These are phyloP conservation scores for Claviceps humidiphila DNA, from an alignment of 2,329 filamentous ascomycete genomes.

Conservation along the genomic window DNA sequence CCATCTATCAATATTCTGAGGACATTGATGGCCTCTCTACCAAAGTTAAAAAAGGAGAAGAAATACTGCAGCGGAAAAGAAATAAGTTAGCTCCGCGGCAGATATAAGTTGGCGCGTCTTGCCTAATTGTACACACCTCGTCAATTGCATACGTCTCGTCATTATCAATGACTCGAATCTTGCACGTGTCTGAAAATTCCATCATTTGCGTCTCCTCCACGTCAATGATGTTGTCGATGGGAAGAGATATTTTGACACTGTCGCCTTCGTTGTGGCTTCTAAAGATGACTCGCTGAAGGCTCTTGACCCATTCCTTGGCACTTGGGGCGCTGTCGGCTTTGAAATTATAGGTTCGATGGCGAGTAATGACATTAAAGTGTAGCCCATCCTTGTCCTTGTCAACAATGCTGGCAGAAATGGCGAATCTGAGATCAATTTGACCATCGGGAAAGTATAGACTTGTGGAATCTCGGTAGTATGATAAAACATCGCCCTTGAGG, in stretches of 20 bases:
- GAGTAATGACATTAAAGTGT: slow-evolving; percentile 69
- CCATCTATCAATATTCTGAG: slow-evolving; percentile 61
- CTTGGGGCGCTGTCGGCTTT: slow-evolving; percentile 75
- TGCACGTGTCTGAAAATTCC: slow-evolving; percentile 86
- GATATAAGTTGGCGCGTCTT: not conserved
- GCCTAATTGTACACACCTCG: slow-evolving; percentile 45
- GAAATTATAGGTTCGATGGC: slow-evolving; percentile 75
- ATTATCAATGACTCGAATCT: slow-evolving; percentile 83
- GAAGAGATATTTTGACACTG: slow-evolving; percentile 89
- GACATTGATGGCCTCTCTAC: slow-evolving; percentile 69
- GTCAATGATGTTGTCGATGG: slow-evolving; percentile 79
- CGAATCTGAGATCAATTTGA: slow-evolving; percentile 84
- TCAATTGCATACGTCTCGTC: slow-evolving; percentile 92
- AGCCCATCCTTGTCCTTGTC: slow-evolving; percentile 67
- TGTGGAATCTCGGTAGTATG: slow-evolving; percentile 73
- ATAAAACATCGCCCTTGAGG: slow-evolving; percentile 79
- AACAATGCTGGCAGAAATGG: slow-evolving; percentile 67
- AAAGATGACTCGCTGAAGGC: slow-evolving; percentile 88
- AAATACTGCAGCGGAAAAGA: slow-evolving; percentile 53
- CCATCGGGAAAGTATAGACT: slow-evolving; percentile 86
- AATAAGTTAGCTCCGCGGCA: not conserved
- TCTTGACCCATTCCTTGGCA: slow-evolving; percentile 93
- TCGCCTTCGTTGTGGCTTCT: slow-evolving; percentile 91
- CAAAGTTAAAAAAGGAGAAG: slow-evolving; percentile 86
- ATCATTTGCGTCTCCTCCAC: slow-evolving; percentile 85